Evolutionary conservation across 2,329 filamentous ascomycete species (phyloP), one percentile per base, ranked within the genome.

Genomic region (Davidsoniella neocaledoniae): DNA sequence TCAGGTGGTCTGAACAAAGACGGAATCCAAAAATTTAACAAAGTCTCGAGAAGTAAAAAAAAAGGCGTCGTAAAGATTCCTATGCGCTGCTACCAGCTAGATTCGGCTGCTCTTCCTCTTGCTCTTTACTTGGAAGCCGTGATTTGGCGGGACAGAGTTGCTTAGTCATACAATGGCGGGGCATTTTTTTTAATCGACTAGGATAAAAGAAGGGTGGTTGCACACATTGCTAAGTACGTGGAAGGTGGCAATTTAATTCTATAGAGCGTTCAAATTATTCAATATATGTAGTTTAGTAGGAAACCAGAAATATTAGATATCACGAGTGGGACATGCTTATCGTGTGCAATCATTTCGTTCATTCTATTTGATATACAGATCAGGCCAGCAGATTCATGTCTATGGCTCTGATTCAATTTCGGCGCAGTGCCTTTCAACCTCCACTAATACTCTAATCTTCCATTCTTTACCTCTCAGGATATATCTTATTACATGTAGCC

Each of bases 311-410:
- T 17, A 46, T 33, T 16, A 16, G 4, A 29, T 16, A 14, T 26
- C 43, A 45, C 23, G 14, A 7, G 23, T 33, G 7, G 38, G 37
- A 23, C 33, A 23, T 19, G 23, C 10, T 2, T 40, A 38, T 12
- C 23, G 23, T 21, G 17, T 40, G 41, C 26, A 39, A 21, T 50
- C 37, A 46, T 50, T 44, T 41, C 33, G 47, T 52, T 52, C 41
- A 49, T 52, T 52, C 41, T 52, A 52, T 52, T 33, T 45, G 45
- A 26, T 38, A 48, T 48, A 33, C 16, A 46, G 21, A 23, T 43
- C 9, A n/a, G 12, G 23, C 38, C 26, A 14, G 26, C 9, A 29
- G 14, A n/a, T 37, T 29, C 36, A 46, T 44, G 44, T n/a, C 19
- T 45, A 45, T 26, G 21, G 29, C 14, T 14, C 25, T 26, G 25